Evolutionary conservation across 495 filamentous ascomycete genomes (phyloP), one percentile per base, ranked within the genome.

Genomic region (Aspergillus ellipticus): DNA sequence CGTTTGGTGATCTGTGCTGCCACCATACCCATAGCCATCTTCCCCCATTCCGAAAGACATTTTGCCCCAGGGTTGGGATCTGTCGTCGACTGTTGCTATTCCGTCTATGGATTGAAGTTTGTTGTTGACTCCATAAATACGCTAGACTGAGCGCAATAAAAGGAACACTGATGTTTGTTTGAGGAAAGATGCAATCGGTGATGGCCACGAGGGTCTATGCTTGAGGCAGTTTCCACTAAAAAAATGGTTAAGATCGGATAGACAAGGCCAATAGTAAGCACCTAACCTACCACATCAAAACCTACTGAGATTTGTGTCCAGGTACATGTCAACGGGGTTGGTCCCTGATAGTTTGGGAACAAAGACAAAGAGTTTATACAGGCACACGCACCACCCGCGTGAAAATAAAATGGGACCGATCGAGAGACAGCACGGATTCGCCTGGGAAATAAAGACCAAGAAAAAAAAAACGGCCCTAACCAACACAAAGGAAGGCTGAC

Each of bases 361-460:
- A 66, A 61, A 59, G 51, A 54, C 50, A 64, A 48, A 57, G 31
- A 60, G 42, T 21, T 53, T 39, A 59, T 26, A 58, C 47, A 60
- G 7, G 2, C 21, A 26, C 2, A 45, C 17, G 17, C 3, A 20
- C 10, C 7, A 7, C 6, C 43, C 45, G 49, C 43, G 24, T 17
- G 21, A 31, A 28, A 64, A 53, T 13, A 56, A 42, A 57, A 53
- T 31, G 55, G 39, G 51, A 48, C 31, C 64, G 35, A 52, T 51
- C 5, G 35, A 50, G 33, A 50, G 47, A 51, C 39, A 41, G 43
- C 15, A 22, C 7, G 43, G 5, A 24, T n/a, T 5, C 10, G n/a
- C 11, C 21, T 4, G 21, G 24, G 24, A 53, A 45, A 45, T 37
- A 46, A 53, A 33, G 42, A 43, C 50, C 37, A 9, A 13, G 21